Percentiles rank a stretch among this genome's conserved stretches.
Conservation (phyloP, 2,329 filamentous ascomycete genomes). For the Fusarium vanettenii region DNA sequence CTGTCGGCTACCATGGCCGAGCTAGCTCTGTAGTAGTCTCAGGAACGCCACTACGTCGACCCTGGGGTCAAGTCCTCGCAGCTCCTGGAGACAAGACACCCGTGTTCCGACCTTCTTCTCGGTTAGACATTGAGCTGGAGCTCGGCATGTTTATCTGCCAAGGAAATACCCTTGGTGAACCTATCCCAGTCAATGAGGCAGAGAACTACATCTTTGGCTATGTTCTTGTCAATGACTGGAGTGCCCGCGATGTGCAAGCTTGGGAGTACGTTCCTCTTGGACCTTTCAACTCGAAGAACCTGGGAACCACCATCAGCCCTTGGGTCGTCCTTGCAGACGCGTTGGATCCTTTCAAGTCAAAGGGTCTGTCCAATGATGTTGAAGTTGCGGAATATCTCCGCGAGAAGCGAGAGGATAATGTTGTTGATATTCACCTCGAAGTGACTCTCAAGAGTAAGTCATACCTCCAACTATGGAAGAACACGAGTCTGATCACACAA, state of each 20-base stretch:
- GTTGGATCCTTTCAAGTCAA: not conserved
- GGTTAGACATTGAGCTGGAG: not conserved
- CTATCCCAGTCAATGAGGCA: not conserved
- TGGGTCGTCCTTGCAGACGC: not conserved
- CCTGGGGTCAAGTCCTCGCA: constrained; percentile 77
- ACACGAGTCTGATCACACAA: not conserved
- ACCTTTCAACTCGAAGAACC: not conserved
- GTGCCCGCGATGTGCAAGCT: not conserved
- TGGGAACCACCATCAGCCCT: not conserved
- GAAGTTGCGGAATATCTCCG: not conserved
- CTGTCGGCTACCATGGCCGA: constrained; percentile 83
- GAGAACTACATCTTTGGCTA: not conserved
- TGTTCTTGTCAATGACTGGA: not conserved
- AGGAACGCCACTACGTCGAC: constrained; percentile 77
- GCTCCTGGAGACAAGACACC: not conserved
- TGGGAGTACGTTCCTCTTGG: not conserved
- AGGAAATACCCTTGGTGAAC: not conserved
- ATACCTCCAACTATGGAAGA: not conserved
- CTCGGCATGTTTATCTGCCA: not conserved
- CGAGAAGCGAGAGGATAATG: not conserved
- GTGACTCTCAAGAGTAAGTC: not conserved
- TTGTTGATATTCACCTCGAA: not conserved
- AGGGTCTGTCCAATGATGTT: not conserved
- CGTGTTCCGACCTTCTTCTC: not conserved
- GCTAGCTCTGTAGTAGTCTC: constrained; percentile 81